Evolutionary conservation across 2,329 filamentous ascomycete species (phyloP), one percentile per base, ranked within the genome.

Genomic region (Teratosphaeria gauchensis): DNA sequence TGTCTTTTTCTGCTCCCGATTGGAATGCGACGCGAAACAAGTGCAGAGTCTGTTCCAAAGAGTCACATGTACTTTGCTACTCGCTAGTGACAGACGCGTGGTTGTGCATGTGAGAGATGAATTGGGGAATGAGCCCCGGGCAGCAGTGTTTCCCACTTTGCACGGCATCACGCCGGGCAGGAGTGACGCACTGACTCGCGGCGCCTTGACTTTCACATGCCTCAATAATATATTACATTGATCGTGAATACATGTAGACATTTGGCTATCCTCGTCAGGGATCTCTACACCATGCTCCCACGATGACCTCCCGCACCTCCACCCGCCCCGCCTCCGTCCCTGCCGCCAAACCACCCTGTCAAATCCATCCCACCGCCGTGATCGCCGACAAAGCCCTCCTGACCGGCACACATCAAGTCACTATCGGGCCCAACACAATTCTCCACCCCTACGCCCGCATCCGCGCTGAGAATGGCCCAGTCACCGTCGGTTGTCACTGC

Each of bases 401-500:
- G 19, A 83, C 74, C n/a, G 94, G 94, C 63, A 85, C 82, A 2
- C 82, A 95, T 71, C 86, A 84, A 1, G 89, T 99, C 63, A 86
- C 84, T 52, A 84, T 97, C 62, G 86, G 86, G 58, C 81, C 88
- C 28, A 86, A 90, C 68, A 86, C 84, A 3, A 83, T 96, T 6
- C 76, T 99, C n/a, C 92, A 97, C 68, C 92, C 94, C 1, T 89
- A 92, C 54, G 84, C 86, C 16, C 85, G 69, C 55, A 69, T 80
- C 32, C 72, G 70, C 42, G 76, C 76, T 46, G 69, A 72, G 1
- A 57, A 71, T 19, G 75, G 74, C n/a, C 71, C 72, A 1, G 75
- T 80, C 1, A 71, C 71, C 19, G 68, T 80, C 7, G 77, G 75
- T 0, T 71, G 73, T 51, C 73, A 74, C 30, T 94, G 89, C 67